Evolutionary conservation across 768 basidiomycete species (phyloP).

Genomic region (Xanthoconium purpureum): DNA sequence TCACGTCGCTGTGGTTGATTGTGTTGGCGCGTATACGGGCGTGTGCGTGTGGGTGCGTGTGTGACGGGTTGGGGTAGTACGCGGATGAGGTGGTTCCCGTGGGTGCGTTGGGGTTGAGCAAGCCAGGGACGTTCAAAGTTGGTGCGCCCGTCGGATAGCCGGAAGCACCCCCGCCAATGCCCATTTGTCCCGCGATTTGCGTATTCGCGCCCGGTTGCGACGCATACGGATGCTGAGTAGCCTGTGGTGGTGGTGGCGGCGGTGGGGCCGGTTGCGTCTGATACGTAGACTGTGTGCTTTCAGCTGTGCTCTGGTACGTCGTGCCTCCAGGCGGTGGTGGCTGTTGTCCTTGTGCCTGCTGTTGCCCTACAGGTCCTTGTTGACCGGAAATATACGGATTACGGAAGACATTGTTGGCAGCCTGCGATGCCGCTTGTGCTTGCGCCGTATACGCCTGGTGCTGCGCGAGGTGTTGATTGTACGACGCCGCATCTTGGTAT

Average conservation of each 20-base stretch:
- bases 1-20: slow-evolving; percentile 78
- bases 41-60: slow-evolving; percentile 33
- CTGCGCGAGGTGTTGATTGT: slow-evolving; percentile 92
- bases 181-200: slow-evolving; percentile 20
- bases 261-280: slow-evolving; percentile 31
- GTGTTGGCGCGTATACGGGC: slow-evolving; percentile 84
- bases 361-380: slow-evolving; percentile 33
- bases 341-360: slow-evolving; percentile 22
- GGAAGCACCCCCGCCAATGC: slow-evolving; percentile 13
- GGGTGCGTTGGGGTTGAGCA: slow-evolving; percentile 47
- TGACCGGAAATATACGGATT: slow-evolving; percentile 78
- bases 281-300: slow-evolving; percentile 16
- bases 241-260: slow-evolving; percentile 8
- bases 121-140: slow-evolving; percentile 20
- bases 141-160: slow-evolving; percentile 16
- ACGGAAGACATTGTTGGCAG: slow-evolving; percentile 63
- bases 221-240: slow-evolving; percentile 24
- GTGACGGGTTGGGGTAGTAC: slow-evolving; percentile 50
- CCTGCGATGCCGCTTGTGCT: slow-evolving; percentile 71
- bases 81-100: slow-evolving; percentile 46
- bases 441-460: slow-evolving; percentile 93
- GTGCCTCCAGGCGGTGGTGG: slow-evolving; percentile 7
- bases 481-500: slow-evolving; percentile 88
- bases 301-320: slow-evolving; percentile 24
- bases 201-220: slow-evolving; percentile 24